Evolutionary conservation across 192 early-diverging fungal genomes (phyloP), one percentile per base, ranked within the genome.

Genomic region (Globomyces pollinis-pini): DNA sequence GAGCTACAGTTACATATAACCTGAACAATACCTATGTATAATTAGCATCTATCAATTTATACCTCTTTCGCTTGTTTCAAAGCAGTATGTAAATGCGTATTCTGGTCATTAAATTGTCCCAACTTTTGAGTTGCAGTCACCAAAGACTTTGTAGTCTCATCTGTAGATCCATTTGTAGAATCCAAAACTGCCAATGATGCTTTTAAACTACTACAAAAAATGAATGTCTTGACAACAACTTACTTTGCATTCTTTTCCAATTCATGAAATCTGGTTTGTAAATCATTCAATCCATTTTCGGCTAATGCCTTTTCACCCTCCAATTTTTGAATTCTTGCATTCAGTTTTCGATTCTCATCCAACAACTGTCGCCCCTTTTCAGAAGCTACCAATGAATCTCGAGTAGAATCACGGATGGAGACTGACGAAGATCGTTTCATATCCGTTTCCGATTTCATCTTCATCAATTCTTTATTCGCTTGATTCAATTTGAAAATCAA

Each of bases 51-150:
- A 69, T 54, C 16, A 58, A 42, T 62, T 12, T 29, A 12, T 30
- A 74, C 66, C 30, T 75, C 73, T 54, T 79, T 79, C 15, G 77
- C 74, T 49, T 61, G 59, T 53, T 76, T 74, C 20, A 79, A 34
- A 1, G 74, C 74, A 16, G 38, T 41, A 18, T 78, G 74, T 28
- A 77, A 52, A 31, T 69, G 38, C 15, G 50, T 57, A 52, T 74
- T 79, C 50, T 79, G 72, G 9, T 75, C 61, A 23, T 52, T 68
- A 24, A 74, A 32, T 34, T 66, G 69, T 9, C 65, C 72, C 2
- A 66, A 50, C 57, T 74, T 62, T 43, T 79, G 76, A 9, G 74
- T 72, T 5, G 63, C 65, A 12, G 29, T 42, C 11, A 61, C 67
- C n/a, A 79, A 62, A 43, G 68, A 64, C 54, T 72, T 69, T 15